A percentile compares a stretch with the other conserved stretches of the same genome.
Conservation (phyloP, 805 yeast species). For the Brettanomyces anomalus region DNA sequence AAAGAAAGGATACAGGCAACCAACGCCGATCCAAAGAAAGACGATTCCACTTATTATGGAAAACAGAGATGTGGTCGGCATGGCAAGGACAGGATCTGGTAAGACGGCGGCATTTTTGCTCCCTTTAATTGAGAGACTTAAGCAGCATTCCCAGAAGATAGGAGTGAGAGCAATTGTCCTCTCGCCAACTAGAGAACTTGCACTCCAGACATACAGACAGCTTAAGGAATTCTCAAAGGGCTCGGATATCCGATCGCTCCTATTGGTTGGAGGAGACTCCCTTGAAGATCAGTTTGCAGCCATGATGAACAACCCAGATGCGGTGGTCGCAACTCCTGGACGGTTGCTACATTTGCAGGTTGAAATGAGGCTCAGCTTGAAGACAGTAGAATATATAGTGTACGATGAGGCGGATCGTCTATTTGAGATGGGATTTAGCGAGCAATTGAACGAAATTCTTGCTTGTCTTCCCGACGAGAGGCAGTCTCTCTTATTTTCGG, state of each 20-base stretch:
- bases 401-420: slow-evolving; percentile 97
- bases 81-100: slow-evolving; percentile 99
- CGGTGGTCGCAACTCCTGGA: slow-evolving; percentile 95
- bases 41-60: slow-evolving; percentile 86
- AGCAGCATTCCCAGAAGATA: slow-evolving; percentile 73
- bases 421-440: slow-evolving; percentile 94
- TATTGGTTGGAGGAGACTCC: slow-evolving; percentile 97
- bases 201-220: slow-evolving; percentile 82
- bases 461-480: slow-evolving; percentile 75
- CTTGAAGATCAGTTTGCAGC: slow-evolving; percentile 89
- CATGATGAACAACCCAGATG: slow-evolving; percentile 92
- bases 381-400: slow-evolving; percentile 78
- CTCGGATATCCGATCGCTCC: slow-evolving; percentile 69
- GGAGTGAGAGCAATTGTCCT: slow-evolving; percentile 85
- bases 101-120: slow-evolving; percentile 94
- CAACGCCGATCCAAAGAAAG: slow-evolving; percentile 96
- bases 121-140: slow-evolving; percentile 82
- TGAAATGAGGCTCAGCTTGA: slow-evolving; percentile 85
- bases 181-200: slow-evolving; percentile 95
- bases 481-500: slow-evolving; percentile 87
- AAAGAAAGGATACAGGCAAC: slow-evolving; percentile 85
- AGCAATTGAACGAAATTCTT: slow-evolving; percentile 81
- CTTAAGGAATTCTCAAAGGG: slow-evolving; percentile 83
- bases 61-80: slow-evolving; percentile 91
- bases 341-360: slow-evolving; percentile 91